Percentiles rank a stretch among this genome's conserved stretches.
These are phyloP conservation scores for Dichomitus squalens DNA, from an alignment of 1,284 basidiomycete genomes.

Conservation along the genomic window DNA sequence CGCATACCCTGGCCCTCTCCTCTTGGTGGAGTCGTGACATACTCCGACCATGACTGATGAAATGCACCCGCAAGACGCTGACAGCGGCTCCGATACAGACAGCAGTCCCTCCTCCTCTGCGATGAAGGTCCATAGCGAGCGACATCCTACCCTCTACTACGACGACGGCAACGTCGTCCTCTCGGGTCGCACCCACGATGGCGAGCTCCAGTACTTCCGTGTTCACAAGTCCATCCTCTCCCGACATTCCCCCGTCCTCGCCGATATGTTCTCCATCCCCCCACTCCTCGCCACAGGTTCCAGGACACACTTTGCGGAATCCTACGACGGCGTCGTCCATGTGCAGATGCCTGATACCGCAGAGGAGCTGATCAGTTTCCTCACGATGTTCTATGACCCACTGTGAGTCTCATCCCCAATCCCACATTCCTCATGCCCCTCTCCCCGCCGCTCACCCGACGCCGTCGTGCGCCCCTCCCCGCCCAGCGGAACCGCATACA, in stretches of 20 bases:
- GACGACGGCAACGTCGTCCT: constrained; percentile 37
- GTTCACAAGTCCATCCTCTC: constrained; percentile 33
- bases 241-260: constrained; percentile 32
- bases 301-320: constrained; percentile 22
- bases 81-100: constrained; percentile 7
- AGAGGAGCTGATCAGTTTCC: constrained; percentile 33
- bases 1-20: too few species aligned
- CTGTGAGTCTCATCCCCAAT: constrained; percentile 25
- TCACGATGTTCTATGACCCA: constrained; percentile 36
- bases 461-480: not conserved
- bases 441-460: constrained; percentile 3
- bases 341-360: constrained; percentile 34
- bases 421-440: not conserved
- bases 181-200: constrained; percentile 24
- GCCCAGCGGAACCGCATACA: constrained; percentile 33
- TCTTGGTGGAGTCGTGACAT: too few species aligned
- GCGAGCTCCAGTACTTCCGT: constrained; percentile 29
- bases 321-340: constrained; percentile 34
- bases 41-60: constrained; percentile 13
- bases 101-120: not conserved
- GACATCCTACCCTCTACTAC: constrained; percentile 34
- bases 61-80: constrained; percentile 2
- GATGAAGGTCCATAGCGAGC: constrained; percentile 6
- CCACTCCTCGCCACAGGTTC: constrained; percentile 25
- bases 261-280: constrained; percentile 34